Evolutionary conservation across 352 stramenopile species (phyloP).

Genomic region (Phytophthora cactorum): DNA sequence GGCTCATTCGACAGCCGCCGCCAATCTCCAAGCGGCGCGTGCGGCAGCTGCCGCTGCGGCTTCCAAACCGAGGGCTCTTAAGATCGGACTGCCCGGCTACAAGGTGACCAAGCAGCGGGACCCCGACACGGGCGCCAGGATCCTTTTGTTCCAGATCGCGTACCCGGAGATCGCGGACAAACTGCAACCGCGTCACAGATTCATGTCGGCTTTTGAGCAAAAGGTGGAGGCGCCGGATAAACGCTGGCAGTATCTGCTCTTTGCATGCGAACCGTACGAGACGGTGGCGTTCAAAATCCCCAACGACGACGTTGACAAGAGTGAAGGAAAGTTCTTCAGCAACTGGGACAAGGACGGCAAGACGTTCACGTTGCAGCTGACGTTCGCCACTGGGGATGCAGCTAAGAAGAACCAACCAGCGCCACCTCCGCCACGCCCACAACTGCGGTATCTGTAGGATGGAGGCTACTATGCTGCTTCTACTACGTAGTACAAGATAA

Average conservation of each 20-base stretch:
- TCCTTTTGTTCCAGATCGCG: slow-evolving; percentile 94
- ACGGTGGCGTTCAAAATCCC: slow-evolving; percentile 99
- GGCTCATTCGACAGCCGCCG: slow-evolving; percentile 49
- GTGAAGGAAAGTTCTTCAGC: slow-evolving; percentile 96
- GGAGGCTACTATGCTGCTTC: neutral
- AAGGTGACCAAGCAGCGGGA: slow-evolving; percentile 97
- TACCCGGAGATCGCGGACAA: slow-evolving; percentile 96
- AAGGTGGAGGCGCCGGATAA: slow-evolving; percentile 97
- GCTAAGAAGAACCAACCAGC: slow-evolving; percentile 43
- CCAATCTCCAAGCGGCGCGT: slow-evolving; percentile 47
- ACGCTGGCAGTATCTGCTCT: slow-evolving; percentile 96
- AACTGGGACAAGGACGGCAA: slow-evolving; percentile 97
- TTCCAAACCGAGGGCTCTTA: slow-evolving; percentile 76
- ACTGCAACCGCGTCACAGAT: slow-evolving; percentile 96
- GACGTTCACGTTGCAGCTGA: slow-evolving; percentile 95
- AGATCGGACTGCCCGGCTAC: slow-evolving; percentile 97
- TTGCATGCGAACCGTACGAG: slow-evolving; percentile 99
- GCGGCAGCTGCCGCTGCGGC: slow-evolving; percentile 50
- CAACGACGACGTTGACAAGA: slow-evolving; percentile 96
- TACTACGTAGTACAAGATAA: slow-evolving; percentile 1
- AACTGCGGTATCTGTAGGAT: slow-evolving; percentile 46
- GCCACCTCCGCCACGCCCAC: slow-evolving; percentile 63
- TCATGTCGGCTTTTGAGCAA: slow-evolving; percentile 99
- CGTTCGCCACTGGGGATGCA: slow-evolving; percentile 52
- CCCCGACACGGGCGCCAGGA: slow-evolving; percentile 79